These are phyloP conservation scores for Berberis thunbergii DNA, from an alignment of 164 flowering plant species.

Conservation along the genomic window DNA sequence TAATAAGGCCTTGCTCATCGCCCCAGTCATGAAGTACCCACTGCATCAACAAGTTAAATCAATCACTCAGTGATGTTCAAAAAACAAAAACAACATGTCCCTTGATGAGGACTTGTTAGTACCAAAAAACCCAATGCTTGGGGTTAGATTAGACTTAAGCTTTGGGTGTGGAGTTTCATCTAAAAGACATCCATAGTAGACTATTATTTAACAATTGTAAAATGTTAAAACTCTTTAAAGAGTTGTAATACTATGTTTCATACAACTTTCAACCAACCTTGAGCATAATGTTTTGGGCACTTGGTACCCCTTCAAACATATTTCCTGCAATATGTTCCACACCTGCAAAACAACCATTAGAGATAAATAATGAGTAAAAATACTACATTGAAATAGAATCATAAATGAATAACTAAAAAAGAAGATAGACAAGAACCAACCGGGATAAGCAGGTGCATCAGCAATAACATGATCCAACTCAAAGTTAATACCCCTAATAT, in stretches of 20 bases:
- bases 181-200: not conserved
- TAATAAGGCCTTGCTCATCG: not conserved
- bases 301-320: slow-evolving; percentile 10
- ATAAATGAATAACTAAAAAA: not conserved
- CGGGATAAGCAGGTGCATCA: slow-evolving; percentile 8
- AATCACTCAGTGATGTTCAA: not conserved
- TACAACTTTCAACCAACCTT: not conserved
- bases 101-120: not conserved
- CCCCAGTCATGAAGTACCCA: slow-evolving; percentile 11
- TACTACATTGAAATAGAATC: not conserved
- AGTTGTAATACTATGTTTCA: too few species aligned
- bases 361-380: not conserved
- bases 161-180: not conserved
- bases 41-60: not conserved
- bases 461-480: slow-evolving; percentile 10
- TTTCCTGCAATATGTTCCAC: slow-evolving; percentile 9
- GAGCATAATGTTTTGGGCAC: slow-evolving; percentile 5
- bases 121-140: not conserved
- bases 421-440: not conserved
- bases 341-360: slow-evolving; percentile 1
- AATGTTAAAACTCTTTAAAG: too few species aligned
- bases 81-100: too few species aligned
- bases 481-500: slow-evolving; percentile 7
- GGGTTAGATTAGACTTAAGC: not conserved
- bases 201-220: not conserved